These are phyloP conservation scores for Pueraria montana DNA, from an alignment of 306 rosid genomes.

Conservation along the genomic window DNA sequence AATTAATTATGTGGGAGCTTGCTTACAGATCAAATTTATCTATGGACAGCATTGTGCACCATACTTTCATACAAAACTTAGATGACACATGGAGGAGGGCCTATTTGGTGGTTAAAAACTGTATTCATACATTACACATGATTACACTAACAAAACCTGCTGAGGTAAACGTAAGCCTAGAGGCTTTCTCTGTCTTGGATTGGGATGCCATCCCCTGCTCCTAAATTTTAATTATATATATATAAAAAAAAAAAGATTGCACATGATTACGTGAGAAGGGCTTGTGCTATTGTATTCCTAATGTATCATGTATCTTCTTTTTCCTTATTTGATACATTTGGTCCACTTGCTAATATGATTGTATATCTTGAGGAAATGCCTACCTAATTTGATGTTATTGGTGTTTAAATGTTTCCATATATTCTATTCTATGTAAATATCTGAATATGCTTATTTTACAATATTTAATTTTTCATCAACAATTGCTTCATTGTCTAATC, in stretches of 20 bases:
- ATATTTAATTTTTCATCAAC: neutral
- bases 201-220: no score
- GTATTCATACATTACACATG: neutral
- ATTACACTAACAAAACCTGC: neutral
- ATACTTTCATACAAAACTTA: neutral
- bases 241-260: no score
- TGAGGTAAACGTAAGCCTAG: no score
- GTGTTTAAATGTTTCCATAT: slow-evolving; percentile 1
- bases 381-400: neutral
- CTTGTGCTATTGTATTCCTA: neutral
- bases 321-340: slow-evolving; percentile 2
- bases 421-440: neutral
- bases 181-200: no score
- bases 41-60: neutral
- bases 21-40: neutral
- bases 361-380: neutral
- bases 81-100: neutral
- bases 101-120: slow-evolving; percentile 12
- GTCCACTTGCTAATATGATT: neutral
- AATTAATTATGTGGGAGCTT: slow-evolving; percentile 17
- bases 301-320: neutral
- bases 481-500: neutral
- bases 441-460: neutral
- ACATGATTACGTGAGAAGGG: neutral
- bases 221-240: no score